Conservation (phyloP, 2,329 filamentous ascomycete species). For the Xylariales sp. region DNA sequence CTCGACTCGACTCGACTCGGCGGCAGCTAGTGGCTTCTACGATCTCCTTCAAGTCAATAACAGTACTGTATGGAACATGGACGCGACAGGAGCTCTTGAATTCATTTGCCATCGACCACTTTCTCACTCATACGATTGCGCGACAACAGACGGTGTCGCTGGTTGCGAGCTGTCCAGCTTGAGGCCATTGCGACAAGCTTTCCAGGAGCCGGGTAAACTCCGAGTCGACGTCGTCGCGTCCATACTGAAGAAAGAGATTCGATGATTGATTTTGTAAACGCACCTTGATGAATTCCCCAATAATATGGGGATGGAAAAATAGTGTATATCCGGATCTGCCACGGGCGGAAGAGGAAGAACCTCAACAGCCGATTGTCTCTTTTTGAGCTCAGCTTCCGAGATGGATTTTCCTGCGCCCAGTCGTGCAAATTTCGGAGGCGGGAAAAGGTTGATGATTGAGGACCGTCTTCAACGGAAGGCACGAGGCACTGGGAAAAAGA, state of each 20-base stretch:
- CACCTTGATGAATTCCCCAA: slow-evolving; percentile 13
- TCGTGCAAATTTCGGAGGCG: background rate
- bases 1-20: no score
- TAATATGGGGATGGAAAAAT: slow-evolving; percentile 26
- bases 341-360: slow-evolving; percentile 26
- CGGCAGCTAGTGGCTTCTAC: no score
- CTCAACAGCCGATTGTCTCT: slow-evolving; percentile 17
- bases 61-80: no score
- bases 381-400: slow-evolving; percentile 4
- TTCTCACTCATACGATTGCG: no score
- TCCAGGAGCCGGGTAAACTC: background rate
- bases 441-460: background rate
- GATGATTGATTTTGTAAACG: slow-evolving; percentile 5
- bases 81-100: no score
- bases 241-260: background rate
- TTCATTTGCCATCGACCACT: no score
- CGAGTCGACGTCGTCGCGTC: background rate
- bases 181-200: background rate
- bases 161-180: background rate
- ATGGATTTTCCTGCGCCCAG: background rate
- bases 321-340: slow-evolving; percentile 15
- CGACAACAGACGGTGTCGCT: background rate
- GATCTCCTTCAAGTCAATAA: no score
- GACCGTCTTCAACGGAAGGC: background rate
- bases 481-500: background rate